Evolutionary conservation across 768 basidiomycete species (phyloP).

Genomic region (Leccinum disarticulatum): DNA sequence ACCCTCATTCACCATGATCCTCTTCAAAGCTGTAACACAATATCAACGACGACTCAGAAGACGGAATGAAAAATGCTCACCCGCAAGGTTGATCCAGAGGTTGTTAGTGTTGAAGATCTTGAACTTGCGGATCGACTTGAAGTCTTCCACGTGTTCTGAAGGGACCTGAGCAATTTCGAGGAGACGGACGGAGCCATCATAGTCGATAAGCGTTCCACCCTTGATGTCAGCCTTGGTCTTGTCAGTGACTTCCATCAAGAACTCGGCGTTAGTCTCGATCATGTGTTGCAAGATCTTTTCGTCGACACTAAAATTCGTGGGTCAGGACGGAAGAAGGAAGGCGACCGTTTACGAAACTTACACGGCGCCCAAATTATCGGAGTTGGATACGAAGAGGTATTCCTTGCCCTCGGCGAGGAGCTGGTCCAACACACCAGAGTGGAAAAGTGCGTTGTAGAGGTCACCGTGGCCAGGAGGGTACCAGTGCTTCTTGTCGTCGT

Average conservation of each 20-base stretch:
- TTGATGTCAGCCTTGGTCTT: constrained; percentile 84
- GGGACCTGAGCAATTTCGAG: constrained; percentile 78
- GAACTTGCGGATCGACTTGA: constrained; percentile 77
- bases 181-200: constrained; percentile 64
- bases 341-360: constrained; percentile 24
- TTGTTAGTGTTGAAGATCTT: constrained; percentile 80
- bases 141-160: constrained; percentile 69
- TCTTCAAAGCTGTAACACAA: constrained; percentile 57
- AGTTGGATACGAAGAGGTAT: constrained; percentile 78
- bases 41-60: constrained; percentile 2
- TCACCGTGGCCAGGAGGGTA: constrained; percentile 81
- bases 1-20: constrained; percentile 63
- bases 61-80: constrained; percentile 21
- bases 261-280: constrained; percentile 62
- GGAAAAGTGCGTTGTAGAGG: constrained; percentile 66
- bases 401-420: constrained; percentile 71
- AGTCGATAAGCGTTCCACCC: constrained; percentile 68
- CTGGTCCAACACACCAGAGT: constrained; percentile 74
- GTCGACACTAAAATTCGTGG: constrained; percentile 49
- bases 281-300: constrained; percentile 66
- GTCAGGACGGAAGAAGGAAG: constrained; percentile 3
- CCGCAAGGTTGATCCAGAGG: constrained; percentile 54
- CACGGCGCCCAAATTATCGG: constrained; percentile 73
- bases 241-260: constrained; percentile 78
- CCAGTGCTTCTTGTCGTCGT: constrained; percentile 68